Percentiles rank a stretch among this genome's conserved stretches.
Evolutionary conservation across 441 rosid species (phyloP).

Genomic region (Erodium trifolium): DNA sequence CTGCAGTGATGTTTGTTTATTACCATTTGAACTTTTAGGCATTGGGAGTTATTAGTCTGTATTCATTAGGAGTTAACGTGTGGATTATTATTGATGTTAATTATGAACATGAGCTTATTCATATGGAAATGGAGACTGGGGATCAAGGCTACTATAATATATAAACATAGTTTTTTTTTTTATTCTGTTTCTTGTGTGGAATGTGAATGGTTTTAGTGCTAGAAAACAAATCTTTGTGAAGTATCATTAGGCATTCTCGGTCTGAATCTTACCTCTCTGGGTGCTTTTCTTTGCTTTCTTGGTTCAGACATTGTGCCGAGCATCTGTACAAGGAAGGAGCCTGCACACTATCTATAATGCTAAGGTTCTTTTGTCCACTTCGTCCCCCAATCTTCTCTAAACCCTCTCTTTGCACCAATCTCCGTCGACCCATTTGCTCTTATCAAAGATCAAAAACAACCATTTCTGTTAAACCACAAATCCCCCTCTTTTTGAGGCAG

Average conservation of each 20-base stretch:
- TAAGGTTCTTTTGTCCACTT: background rate
- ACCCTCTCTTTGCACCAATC: slow-evolving; percentile 9
- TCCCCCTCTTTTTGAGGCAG: slow-evolving; percentile 49
- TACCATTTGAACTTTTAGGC: background rate
- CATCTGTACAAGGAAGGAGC: background rate
- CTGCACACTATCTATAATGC: slow-evolving; percentile 1
- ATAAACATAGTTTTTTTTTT: background rate
- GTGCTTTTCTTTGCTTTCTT: background rate
- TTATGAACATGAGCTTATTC: background rate
- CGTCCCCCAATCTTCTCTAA: slow-evolving; percentile 3
- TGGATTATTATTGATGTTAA: background rate
- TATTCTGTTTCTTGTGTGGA: background rate
- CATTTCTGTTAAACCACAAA: slow-evolving; percentile 25
- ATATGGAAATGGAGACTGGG: background rate
- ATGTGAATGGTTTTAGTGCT: background rate
- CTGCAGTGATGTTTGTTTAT: background rate
- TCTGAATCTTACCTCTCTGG: background rate
- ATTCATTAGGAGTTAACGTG: background rate
- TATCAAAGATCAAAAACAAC: slow-evolving; percentile 13
- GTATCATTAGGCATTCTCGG: background rate
- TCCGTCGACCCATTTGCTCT: slow-evolving; percentile 21
- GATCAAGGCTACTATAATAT: background rate
- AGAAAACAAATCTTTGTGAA: background rate
- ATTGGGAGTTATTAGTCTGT: background rate
- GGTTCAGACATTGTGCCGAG: background rate